phyloP scores from a whole-genome alignment of 2,329 filamentous ascomycete genomes.

The Neurospora crassa region DNA sequence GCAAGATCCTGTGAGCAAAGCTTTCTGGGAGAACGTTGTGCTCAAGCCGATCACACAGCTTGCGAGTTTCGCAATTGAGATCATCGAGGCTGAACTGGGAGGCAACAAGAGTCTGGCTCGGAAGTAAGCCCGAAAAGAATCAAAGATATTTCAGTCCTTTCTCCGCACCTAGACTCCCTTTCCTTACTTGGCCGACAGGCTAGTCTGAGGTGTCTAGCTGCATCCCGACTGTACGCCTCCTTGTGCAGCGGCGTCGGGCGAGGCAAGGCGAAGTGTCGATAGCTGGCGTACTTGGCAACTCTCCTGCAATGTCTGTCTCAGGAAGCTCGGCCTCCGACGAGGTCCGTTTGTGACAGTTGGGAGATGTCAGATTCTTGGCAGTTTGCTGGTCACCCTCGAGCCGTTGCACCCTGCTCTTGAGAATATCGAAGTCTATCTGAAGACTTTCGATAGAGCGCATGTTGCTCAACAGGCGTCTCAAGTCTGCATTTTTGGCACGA shows the following conservation, averaged over 20 bases:
- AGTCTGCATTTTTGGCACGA: constrained; percentile 22
- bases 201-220: not conserved
- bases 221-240: accelerated
- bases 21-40: constrained; percentile 41
- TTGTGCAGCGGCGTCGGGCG: not conserved
- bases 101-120: constrained; percentile 4
- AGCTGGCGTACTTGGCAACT: not conserved
- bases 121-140: not conserved
- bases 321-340: constrained; percentile 1
- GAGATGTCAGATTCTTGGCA: not conserved
- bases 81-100: constrained; percentile 32
- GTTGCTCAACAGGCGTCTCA: constrained; percentile 15
- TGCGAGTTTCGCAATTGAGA: constrained; percentile 33
- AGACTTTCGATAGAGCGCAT: constrained; percentile 26
- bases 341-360: constrained; percentile 6
- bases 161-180: not conserved
- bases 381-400: constrained; percentile 21
- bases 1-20: constrained; percentile 26
- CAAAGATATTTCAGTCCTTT: not conserved
- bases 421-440: constrained; percentile 32
- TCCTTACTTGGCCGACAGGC: not conserved
- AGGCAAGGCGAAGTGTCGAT: not conserved
- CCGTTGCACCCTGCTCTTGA: constrained; percentile 27
- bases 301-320: not conserved
- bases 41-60: constrained; percentile 37